These are phyloP conservation scores for Zea luxurians DNA, from an alignment of 176 grass and related monocot species.

Conservation along the genomic window DNA sequence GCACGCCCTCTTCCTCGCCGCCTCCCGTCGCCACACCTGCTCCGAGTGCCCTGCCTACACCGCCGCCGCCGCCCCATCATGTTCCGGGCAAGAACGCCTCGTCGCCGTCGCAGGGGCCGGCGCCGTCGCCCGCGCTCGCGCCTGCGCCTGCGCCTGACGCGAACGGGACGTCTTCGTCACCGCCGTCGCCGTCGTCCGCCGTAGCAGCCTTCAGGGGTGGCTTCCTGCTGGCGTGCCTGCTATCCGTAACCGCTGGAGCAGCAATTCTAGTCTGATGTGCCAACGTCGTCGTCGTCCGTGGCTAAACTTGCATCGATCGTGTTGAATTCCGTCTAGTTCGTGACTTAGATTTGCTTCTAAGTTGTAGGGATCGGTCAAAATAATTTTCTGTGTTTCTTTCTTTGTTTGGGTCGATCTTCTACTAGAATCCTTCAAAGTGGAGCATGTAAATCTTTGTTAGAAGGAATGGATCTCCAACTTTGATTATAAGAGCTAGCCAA, in stretches of 20 bases:
- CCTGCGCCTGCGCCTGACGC: background rate
- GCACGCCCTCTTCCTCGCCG: background rate
- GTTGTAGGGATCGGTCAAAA: background rate
- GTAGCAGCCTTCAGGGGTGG: background rate
- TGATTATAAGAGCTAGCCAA: background rate
- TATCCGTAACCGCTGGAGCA: background rate
- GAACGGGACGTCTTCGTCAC: background rate
- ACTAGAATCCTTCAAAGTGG: background rate
- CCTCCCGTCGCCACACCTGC: background rate
- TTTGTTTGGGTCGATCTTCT: background rate
- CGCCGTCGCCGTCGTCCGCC: slow-evolving; percentile 28
- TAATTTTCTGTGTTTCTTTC: background rate
- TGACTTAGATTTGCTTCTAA: background rate
- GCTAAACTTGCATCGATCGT: background rate
- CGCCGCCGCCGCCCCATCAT: background rate
- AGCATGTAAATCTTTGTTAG: background rate
- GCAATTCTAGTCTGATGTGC: slow-evolving; percentile 18
- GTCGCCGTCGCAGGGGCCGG: background rate
- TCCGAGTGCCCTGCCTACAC: background rate
- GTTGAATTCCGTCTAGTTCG: background rate
- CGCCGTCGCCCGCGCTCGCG: too few relatives aligned
- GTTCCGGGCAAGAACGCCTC: background rate
- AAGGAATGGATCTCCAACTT: background rate
- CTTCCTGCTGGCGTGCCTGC: slow-evolving; percentile 16
- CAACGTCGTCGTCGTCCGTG: background rate